These are phyloP conservation scores for Russula ochroleuca DNA, from an alignment of 768 basidiomycete species.

Conservation along the genomic window DNA sequence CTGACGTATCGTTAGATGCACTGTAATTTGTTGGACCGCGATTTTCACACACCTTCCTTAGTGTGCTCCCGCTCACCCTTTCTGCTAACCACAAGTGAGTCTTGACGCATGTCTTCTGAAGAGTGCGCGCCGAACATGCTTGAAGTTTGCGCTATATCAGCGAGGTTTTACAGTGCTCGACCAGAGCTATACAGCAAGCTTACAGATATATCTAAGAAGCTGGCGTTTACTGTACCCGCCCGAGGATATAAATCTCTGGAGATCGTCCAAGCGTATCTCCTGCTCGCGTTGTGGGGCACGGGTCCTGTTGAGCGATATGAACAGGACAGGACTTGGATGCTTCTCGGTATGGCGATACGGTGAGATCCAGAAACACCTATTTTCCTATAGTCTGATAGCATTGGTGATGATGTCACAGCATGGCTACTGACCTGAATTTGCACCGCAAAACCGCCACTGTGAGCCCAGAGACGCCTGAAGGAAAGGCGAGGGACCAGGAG, in stretches of 20 bases:
- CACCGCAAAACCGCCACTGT: slow-evolving; percentile 74
- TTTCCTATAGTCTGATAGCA: slow-evolving; percentile 11
- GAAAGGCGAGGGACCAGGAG: slow-evolving; percentile 71
- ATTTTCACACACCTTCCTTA: slow-evolving; percentile 90
- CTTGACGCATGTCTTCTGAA: slow-evolving; percentile 4
- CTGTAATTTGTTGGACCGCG: slow-evolving; percentile 73
- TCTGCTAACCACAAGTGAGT: slow-evolving; percentile 84
- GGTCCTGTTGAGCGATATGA: slow-evolving; percentile 96
- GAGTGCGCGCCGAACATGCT: not conserved
- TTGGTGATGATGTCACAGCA: slow-evolving; percentile 43
- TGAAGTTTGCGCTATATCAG: slow-evolving; percentile 90
- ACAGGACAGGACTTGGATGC: slow-evolving; percentile 90
- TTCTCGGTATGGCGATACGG: slow-evolving; percentile 84
- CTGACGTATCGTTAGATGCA: slow-evolving; percentile 51
- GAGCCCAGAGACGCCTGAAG: slow-evolving; percentile 71
- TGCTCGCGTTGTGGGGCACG: slow-evolving; percentile 86
- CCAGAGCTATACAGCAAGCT: slow-evolving; percentile 79
- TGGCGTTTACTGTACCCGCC: slow-evolving; percentile 84
- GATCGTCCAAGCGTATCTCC: slow-evolving; percentile 91
- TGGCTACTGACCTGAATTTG: slow-evolving; percentile 94
- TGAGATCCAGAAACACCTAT: slow-evolving; percentile 34
- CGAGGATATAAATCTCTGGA: slow-evolving; percentile 90
- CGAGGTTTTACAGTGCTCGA: slow-evolving; percentile 79
- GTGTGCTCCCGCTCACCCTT: slow-evolving; percentile 95
- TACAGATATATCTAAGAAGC: slow-evolving; percentile 76